Evolutionary conservation across 1,284 basidiomycete genomes (phyloP), one percentile per base, ranked within the genome.

Genomic region (Blastosporella zonata): DNA sequence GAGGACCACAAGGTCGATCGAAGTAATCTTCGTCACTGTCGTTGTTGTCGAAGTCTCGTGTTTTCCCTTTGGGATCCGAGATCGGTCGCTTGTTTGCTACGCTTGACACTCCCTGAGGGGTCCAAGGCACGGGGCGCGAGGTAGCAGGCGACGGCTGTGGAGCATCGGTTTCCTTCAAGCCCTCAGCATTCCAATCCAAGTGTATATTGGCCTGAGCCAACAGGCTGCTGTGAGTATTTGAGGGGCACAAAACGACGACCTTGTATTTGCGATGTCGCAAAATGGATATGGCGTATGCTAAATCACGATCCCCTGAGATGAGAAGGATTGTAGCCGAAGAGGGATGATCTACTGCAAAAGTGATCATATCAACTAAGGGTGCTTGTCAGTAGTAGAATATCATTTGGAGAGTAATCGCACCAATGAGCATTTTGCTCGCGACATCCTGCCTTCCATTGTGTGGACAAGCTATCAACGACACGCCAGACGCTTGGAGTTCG

Each of bases 401-500:
- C 17, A 17, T 45, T 20, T 27, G 17, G 36, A 39, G 12, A 33
- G 12, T 10, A n/a, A 17, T 47, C 58, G 23, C 18, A 62, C 63
- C 61, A n/a, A 65, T 54, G 50, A 75, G 70, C 68, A 72, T 74
- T 55, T 73, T 73, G 23, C 50, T 52, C 9, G 65, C 67, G 2
- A 69, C 68, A 43, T 72, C 70, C 49, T 73, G 72, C 27, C 65
- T 60, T 5, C 69, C 71, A 54, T 69, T 67, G 43, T 70, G 66
- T 2, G 72, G 73, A 53, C 74, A 77, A 53, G 78, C 72, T 12
- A 69, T 68, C n/a, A 82, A 54, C 12, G 77, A 75, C 0, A 81
- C 72, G 1, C 79, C 79, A 18, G 78, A 78, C 0, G 71, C 72
- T 52, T 79, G 77, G 22, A 79, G 66, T 55, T 80, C 73, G 2